Conservation (phyloP, 208 protist species). For the Wallacemonas rigidus region DNA sequence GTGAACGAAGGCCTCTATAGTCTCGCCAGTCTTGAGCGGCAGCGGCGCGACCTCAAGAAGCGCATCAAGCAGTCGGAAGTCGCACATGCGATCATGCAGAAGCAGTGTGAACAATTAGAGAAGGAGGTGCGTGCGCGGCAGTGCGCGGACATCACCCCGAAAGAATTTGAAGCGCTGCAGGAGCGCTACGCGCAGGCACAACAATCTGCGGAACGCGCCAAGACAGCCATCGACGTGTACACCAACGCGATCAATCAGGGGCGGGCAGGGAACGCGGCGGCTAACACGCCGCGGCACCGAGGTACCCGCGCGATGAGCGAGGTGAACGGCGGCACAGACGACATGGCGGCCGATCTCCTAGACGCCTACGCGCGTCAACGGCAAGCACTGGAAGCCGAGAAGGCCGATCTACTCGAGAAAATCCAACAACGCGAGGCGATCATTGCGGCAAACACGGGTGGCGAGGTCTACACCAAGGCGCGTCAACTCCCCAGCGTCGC, state of each 20-base stretch:
- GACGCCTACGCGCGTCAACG: conserved; percentile 15
- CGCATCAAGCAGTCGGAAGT: conserved; percentile 34
- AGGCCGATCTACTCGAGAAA: conserved; percentile 8
- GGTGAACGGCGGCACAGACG: neutral
- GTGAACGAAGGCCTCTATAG: conserved; percentile 73
- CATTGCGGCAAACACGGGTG: conserved; percentile 19
- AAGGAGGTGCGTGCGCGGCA: conserved; percentile 29
- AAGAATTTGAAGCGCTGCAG: conserved; percentile 56
- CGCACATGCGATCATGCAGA: conserved; percentile 31
- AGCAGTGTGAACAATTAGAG: conserved; percentile 49
- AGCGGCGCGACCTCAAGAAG: conserved; percentile 35
- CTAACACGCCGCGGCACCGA: neutral
- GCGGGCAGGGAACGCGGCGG: neutral
- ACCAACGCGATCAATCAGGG: conserved; percentile 29
- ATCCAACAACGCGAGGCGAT: conserved; percentile 19
- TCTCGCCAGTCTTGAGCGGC: conserved; percentile 43
- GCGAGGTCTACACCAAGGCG: conserved; percentile 18
- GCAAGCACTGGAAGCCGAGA: conserved; percentile 12
- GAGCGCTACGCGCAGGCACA: conserved; percentile 30
- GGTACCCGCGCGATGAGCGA: neutral
- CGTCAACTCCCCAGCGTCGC: neutral
- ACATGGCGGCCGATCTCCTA: conserved; percentile 3
- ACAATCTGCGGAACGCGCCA: conserved; percentile 28
- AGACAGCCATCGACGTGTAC: conserved; percentile 52
- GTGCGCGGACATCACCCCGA: conserved; percentile 40